These are phyloP conservation scores for Trypanosoma vivax DNA, from an alignment of 208 protist genomes.

Conservation along the genomic window DNA sequence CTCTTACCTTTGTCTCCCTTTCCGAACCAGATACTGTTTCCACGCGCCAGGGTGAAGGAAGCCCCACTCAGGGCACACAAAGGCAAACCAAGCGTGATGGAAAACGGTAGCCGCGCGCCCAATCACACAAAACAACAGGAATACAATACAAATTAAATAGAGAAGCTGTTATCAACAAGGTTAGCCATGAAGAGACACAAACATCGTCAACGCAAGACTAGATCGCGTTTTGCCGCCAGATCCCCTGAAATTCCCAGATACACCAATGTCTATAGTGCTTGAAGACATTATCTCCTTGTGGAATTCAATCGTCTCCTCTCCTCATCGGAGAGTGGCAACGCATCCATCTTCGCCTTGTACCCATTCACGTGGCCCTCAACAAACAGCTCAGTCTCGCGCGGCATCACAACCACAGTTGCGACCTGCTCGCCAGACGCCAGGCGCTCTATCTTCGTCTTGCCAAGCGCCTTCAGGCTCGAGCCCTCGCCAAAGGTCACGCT, in stretches of 20 bases:
- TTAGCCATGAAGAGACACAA: no score
- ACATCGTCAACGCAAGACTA: no score
- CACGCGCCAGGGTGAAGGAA: no score
- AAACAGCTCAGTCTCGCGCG: constrained; percentile 75
- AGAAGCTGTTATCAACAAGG: no score
- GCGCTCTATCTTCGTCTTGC: constrained; percentile 53
- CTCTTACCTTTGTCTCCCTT: no score
- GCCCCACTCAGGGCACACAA: no score
- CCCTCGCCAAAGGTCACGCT: constrained; percentile 61
- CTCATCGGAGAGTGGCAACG: constrained; percentile 55
- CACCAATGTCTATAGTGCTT: no score
- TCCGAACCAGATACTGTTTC: no score
- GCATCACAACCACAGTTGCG: constrained; percentile 61
- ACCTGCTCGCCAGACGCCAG: constrained; percentile 50
- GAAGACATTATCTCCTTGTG: constrained; percentile 12
- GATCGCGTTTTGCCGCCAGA: not conserved
- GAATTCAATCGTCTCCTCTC: constrained; percentile 33
- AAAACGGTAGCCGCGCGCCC: no score
- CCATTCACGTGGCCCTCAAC: constrained; percentile 75
- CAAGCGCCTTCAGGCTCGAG: constrained; percentile 72
- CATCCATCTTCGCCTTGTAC: constrained; percentile 74
- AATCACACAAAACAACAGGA: constrained; percentile 9
- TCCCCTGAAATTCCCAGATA: not conserved
- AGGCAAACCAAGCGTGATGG: no score
- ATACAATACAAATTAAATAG: constrained; percentile 1